Conservation (phyloP, 352 stramenopile species). For the Globisporangium apiculatum region DNA sequence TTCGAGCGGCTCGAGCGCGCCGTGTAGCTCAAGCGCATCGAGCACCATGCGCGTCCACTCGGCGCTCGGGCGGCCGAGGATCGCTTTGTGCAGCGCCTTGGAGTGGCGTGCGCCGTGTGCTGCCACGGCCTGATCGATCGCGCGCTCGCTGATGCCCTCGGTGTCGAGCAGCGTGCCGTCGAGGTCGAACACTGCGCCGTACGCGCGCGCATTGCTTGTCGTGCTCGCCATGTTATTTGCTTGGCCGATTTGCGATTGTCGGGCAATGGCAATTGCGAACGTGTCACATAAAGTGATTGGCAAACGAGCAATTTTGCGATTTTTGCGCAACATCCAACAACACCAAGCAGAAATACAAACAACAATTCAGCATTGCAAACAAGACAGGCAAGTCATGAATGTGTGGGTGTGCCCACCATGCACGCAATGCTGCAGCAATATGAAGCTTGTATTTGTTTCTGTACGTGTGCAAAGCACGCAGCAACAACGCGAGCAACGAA, state of each 20-base stretch:
- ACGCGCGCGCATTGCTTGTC: constrained; percentile 18
- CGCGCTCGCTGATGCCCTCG: constrained; percentile 57
- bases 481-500: too few species aligned
- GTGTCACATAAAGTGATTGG: neutral
- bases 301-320: too few species aligned
- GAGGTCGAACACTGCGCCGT: constrained; percentile 73
- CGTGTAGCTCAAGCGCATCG: constrained; percentile 29
- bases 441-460: neutral
- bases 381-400: neutral
- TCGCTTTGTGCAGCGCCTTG: constrained; percentile 61
- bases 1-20: constrained; percentile 38
- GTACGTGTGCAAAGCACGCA: neutral
- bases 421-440: neutral
- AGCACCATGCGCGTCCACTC: constrained; percentile 78
- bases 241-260: neutral
- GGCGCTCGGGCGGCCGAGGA: constrained; percentile 53
- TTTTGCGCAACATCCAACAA: too few species aligned
- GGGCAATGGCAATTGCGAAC: too few species aligned
- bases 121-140: constrained; percentile 46
- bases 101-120: constrained; percentile 56
- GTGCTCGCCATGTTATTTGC: neutral
- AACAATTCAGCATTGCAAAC: neutral
- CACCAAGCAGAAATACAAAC: too few species aligned
- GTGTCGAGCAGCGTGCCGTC: constrained; percentile 81
- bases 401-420: neutral